Base-by-base conservation (phyloP, 2,329 filamentous ascomycete species). In the Juglanconis juglandina region DNA sequence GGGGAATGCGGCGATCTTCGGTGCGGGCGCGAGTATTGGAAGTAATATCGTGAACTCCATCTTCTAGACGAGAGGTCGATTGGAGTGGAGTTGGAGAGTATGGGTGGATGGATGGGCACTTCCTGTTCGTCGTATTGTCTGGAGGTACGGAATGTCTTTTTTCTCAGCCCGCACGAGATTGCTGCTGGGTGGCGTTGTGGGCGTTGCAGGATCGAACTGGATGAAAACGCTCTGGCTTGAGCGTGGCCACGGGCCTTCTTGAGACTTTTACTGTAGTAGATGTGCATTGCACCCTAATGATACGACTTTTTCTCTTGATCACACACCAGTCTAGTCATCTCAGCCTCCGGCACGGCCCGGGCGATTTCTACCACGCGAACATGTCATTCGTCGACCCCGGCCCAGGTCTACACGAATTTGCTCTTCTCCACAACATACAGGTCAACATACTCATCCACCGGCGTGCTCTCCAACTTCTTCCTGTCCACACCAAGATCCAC, bases 381-480 rank as follows among this genome's bases (percentile, higher is more conserved):
- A 14, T 47, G 33, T 14, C 50, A 30, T 34, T 8, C 48, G 14
- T 9, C n/a, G n/a, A 5, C 11, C 10, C 4, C 50, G 35, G 32
- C 49, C 37, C 35, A 9, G 13, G 32, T 14, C 44, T 53, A 59
- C 24, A 64, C 48, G n/a, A 48, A 64, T 56, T 64, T 37, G 49
- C 62, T 64, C 62, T 64, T 62, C n/a, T 64, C 60, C 9, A 64
- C 62, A 5, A 62, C 62, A 41, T 64, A 96, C 74, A 96, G 76
- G 75, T 98, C 92, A 67, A 99, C 90, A 72, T 97, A 98, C 79
- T 95, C 86, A 76, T 99, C 94, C 39, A 98, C 88, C 58, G 91
- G 83, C 81, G 90, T 90, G 69, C 81, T 78, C 79, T 96, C 91
- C 58, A 98, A 79, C 76, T 83, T 87, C 76, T 87, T 84, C 62